These are phyloP conservation scores for Aspergillus avenaceus DNA, from an alignment of 495 filamentous ascomycete species.

Conservation along the genomic window DNA sequence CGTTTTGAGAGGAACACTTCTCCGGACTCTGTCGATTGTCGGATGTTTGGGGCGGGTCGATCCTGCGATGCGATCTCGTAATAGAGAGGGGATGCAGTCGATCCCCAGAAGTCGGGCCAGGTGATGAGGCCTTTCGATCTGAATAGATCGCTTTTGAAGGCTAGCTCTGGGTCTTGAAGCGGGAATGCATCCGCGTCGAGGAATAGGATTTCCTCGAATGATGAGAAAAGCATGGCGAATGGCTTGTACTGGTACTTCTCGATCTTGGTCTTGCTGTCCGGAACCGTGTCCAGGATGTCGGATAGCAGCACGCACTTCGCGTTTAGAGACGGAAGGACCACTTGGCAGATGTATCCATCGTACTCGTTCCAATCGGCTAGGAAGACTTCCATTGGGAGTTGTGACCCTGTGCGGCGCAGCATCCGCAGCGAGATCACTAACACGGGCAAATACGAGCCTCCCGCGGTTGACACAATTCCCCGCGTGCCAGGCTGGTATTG, in stretches of 20 bases:
- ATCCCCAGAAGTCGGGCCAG: constrained; percentile 56
- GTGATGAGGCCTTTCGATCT: constrained; percentile 40
- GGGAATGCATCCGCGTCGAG: constrained; percentile 31
- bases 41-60: constrained; percentile 14
- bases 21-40: constrained; percentile 44
- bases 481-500: constrained; percentile 29
- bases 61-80: constrained; percentile 40
- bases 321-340: constrained; percentile 37
- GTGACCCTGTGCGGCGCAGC: constrained; percentile 46
- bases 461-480: constrained; percentile 41
- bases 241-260: constrained; percentile 46
- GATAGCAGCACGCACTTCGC: constrained; percentile 42
- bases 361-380: constrained; percentile 39
- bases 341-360: constrained; percentile 44
- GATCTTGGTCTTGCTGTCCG: constrained; percentile 10
- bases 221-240: constrained; percentile 47
- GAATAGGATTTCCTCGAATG: constrained; percentile 48
- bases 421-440: constrained; percentile 45
- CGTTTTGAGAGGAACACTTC: constrained; percentile 44
- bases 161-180: constrained; percentile 30
- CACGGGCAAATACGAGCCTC: constrained; percentile 31
- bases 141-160: constrained; percentile 43
- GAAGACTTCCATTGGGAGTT: constrained; percentile 50
- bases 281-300: constrained; percentile 17
- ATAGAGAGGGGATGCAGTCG: constrained; percentile 42